These are phyloP conservation scores for Coemansia sp. DNA, from an alignment of 192 early-diverging fungal species.

Conservation along the genomic window DNA sequence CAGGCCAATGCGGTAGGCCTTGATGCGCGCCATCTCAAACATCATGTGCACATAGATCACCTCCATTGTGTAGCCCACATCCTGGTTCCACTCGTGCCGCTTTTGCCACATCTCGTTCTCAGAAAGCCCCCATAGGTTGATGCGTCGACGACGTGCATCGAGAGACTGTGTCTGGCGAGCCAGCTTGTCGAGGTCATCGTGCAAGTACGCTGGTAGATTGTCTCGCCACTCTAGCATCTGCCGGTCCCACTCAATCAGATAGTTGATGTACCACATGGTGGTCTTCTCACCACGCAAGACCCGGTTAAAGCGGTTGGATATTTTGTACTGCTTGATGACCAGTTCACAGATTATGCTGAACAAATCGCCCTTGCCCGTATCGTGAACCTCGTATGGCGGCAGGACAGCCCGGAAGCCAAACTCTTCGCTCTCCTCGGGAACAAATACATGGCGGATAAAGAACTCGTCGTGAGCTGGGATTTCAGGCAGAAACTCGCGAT, in stretches of 20 bases:
- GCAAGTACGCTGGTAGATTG: constrained; percentile 30
- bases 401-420: constrained; percentile 44
- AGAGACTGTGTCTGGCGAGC: constrained; percentile 46
- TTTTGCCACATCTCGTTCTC: constrained; percentile 53
- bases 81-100: constrained; percentile 53
- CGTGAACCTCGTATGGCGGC: constrained; percentile 23
- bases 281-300: constrained; percentile 47
- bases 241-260: constrained; percentile 51
- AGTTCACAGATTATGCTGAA: constrained; percentile 42
- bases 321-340: constrained; percentile 46
- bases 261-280: constrained; percentile 34
- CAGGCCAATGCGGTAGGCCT: constrained; percentile 48
- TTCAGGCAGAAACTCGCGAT: constrained; percentile 51
- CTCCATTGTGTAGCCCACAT: constrained; percentile 42
- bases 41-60: constrained; percentile 50
- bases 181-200: constrained; percentile 30
- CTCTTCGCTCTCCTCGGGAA: constrained; percentile 34
- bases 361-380: constrained; percentile 33
- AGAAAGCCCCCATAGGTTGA: constrained; percentile 45
- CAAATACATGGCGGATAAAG: constrained; percentile 46
- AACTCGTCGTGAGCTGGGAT: constrained; percentile 41
- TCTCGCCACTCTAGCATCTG: constrained; percentile 53
- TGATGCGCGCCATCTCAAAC: constrained; percentile 46
- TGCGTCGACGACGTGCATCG: constrained; percentile 34
- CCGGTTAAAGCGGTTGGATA: constrained; percentile 49